Evolutionary conservation across 148 eudicot species (phyloP), one percentile per base, ranked within the genome.

Genomic region (Heliosperma pusillum): DNA sequence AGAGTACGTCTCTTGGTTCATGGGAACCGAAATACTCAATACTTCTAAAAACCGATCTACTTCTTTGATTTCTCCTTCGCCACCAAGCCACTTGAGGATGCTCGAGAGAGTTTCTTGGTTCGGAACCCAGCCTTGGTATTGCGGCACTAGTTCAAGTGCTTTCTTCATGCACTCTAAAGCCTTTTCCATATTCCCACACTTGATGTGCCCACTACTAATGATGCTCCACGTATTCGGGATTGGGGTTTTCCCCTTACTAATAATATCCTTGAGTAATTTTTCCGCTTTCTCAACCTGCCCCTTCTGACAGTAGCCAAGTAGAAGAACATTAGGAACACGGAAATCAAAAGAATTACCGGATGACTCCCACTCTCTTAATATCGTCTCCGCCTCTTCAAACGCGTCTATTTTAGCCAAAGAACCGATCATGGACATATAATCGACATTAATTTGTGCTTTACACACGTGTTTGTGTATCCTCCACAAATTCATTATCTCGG

Each of bases 361-460:
- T 24, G 82, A 85, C 66, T 88, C 85, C 91, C 91, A 88, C 66
- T 88, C 85, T 47, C 79, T 33, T 21, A 86, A 84, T 66, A 86
- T 33, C 13, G 13, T 74, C 53, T 85, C 84, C 2, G 85, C 86
- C 77, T 77, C 86, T 67, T 79, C 78, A 1, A 86, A 44, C 79
- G 79, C 85, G 26, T 77, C 82, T 24, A 88, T 79, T 79, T 86
- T 86, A 62, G 83, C 84, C 44, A 86, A 64, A 69, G 88, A 80
- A 27, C 84, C 81, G 55, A 86, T 27, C 76, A 88, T 74, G 36
- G 73, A 76, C 68, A 85, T 74, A 75, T 86, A 88, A 67, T 85
- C 88, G 27, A 80, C 70, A 73, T 88, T 86, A 33, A 79, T 75
- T 57, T 71, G 86, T 80, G 71, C 82, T 53, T 71, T 79, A 63